Evolutionary conservation across 73 alveolate genomes (phyloP).

Genomic region (Paramecium primaurelia): DNA sequence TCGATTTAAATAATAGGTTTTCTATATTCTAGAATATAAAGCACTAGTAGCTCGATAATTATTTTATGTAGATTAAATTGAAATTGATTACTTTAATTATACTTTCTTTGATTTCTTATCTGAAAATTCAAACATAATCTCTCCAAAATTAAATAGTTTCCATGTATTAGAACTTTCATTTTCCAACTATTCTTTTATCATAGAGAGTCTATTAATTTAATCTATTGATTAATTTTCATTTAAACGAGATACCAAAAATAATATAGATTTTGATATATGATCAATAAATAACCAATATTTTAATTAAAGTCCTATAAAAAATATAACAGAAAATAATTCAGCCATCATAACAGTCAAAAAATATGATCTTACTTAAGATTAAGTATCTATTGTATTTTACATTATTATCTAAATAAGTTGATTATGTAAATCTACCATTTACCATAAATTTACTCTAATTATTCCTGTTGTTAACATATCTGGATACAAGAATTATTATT

Average conservation of each 20-base stretch:
- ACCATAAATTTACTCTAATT: not conserved
- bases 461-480: not conserved
- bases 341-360: not conserved
- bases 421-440: not conserved
- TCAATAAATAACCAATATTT: not conserved
- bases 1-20: not conserved
- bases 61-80: not conserved
- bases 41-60: not conserved
- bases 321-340: not conserved
- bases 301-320: not conserved
- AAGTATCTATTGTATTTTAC: not conserved
- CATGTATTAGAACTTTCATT: slow-evolving; percentile 10
- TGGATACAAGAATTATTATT: not conserved
- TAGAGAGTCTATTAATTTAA: not conserved
- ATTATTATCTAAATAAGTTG: not conserved
- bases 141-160: not conserved
- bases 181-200: not conserved
- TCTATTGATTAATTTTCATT: slow-evolving; percentile 1
- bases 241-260: not conserved
- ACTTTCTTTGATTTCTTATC: not conserved
- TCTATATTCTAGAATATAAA: not conserved
- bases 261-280: not conserved
- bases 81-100: not conserved
- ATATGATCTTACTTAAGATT: not conserved
- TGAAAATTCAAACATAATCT: not conserved